phyloP scores from a whole-genome alignment of 2,329 filamentous ascomycete genomes.

The Xylaria hypoxylon region DNA sequence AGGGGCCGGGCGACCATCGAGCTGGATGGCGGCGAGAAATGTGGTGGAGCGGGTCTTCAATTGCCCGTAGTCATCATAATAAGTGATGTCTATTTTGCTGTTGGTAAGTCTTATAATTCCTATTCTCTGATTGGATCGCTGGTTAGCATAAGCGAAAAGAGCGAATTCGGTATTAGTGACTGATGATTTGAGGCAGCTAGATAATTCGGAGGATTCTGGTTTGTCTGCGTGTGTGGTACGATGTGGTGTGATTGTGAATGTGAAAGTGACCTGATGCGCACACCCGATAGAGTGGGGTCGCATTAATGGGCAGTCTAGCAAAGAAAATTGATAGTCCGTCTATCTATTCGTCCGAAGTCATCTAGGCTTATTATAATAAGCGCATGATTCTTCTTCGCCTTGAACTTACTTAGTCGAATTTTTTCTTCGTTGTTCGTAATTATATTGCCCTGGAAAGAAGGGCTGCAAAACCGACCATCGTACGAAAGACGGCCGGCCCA shows the following conservation, averaged over 20 bases:
- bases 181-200: neutral
- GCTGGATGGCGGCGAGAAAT: slow-evolving; percentile 7
- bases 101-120: slow-evolving; percentile 9
- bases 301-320: neutral
- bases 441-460: neutral
- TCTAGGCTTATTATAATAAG: slow-evolving; percentile 14
- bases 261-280: slow-evolving; percentile 43
- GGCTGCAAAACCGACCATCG: neutral
- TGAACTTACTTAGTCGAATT: neutral
- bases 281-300: slow-evolving; percentile 26
- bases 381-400: neutral
- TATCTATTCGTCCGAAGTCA: neutral
- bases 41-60: slow-evolving; percentile 23
- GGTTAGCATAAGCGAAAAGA: slow-evolving; percentile 2
- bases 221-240: slow-evolving; percentile 39
- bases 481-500: neutral
- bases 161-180: neutral
- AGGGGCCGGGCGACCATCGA: slow-evolving; percentile 27
- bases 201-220: slow-evolving; percentile 34
- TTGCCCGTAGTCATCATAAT: slow-evolving; percentile 17
- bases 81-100: slow-evolving; percentile 1
- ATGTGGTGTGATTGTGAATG: slow-evolving; percentile 32
- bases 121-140: neutral
- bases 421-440: neutral
- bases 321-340: neutral